Conservation (phyloP, 257 asterid genomes). For the Solanum chmielewskii region DNA sequence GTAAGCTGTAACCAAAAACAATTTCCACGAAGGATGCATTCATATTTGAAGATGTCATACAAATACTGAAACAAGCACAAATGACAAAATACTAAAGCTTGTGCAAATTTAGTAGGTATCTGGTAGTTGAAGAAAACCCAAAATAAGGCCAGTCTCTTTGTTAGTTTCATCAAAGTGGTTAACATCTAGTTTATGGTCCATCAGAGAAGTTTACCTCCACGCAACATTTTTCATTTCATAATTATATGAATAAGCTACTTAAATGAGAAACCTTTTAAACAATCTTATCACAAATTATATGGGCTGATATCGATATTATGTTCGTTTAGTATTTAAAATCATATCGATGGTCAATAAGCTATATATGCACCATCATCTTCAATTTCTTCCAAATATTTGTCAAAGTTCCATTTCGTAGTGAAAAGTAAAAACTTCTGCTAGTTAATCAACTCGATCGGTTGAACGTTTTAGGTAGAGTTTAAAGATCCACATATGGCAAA, state of each 20-base stretch:
- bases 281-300: not conserved
- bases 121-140: not conserved
- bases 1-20: not conserved
- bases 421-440: not conserved
- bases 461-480: slow-evolving; percentile 41
- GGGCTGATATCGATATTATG: not conserved
- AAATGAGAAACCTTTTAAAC: not conserved
- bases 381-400: not conserved
- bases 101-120: not conserved
- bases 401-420: not conserved
- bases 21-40: not conserved
- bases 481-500: slow-evolving; percentile 71
- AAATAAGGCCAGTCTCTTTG: not conserved
- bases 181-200: not conserved
- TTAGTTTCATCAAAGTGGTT: not conserved
- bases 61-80: not conserved
- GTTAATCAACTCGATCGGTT: not conserved
- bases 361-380: not conserved
- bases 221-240: not conserved
- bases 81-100: not conserved
- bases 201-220: not conserved
- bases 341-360: not conserved
- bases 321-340: not conserved
- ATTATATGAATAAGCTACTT: not conserved
- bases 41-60: not conserved